phyloP scores from a whole-genome alignment of 2,329 filamentous ascomycete species.

The Nemania sp. region DNA sequence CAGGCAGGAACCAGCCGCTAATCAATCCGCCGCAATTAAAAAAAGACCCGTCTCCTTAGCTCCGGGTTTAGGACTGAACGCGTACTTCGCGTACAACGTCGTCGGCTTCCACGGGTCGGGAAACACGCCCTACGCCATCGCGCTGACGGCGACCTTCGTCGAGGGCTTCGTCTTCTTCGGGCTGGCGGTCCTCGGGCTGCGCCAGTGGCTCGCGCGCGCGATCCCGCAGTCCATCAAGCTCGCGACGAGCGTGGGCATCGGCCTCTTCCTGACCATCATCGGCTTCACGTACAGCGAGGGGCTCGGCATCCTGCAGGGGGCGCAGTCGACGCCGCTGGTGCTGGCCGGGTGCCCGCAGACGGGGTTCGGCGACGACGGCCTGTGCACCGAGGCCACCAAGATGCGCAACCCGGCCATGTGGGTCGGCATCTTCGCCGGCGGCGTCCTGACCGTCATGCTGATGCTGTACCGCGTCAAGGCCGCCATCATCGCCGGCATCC shows the following conservation, averaged over 20 bases:
- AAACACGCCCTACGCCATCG: conserved; percentile 72
- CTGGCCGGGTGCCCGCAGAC: conserved; percentile 70
- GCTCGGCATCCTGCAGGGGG: conserved; percentile 77
- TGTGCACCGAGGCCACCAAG: conserved; percentile 68
- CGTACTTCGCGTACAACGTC: conserved; percentile 77
- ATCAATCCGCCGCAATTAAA: conserved; percentile 23
- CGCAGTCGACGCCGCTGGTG: conserved; percentile 69
- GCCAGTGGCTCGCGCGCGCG: conserved; percentile 84
- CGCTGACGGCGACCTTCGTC: conserved; percentile 84
- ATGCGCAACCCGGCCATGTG: conserved; percentile 86
- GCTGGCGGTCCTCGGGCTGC: conserved; percentile 77
- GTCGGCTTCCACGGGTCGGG: conserved; percentile 79
- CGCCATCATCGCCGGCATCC: conserved; percentile 80
- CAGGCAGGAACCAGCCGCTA: conserved; percentile 17
- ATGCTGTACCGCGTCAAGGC: conserved; percentile 89
- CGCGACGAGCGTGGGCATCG: conserved; percentile 83
- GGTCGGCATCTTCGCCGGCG: conserved; percentile 87
- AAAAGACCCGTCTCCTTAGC: conserved; percentile 67
- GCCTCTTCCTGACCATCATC: conserved; percentile 78
- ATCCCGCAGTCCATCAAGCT: conserved; percentile 86
- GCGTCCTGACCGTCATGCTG: conserved; percentile 75
- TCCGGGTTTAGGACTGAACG: conserved; percentile 81
- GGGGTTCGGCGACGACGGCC: conserved; percentile 49
- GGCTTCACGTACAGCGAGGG: conserved; percentile 80
- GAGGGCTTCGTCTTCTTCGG: conserved; percentile 86